phyloP scores from a whole-genome alignment of 371 early-diverging fungal genomes.

The Parasitella parasitica region DNA sequence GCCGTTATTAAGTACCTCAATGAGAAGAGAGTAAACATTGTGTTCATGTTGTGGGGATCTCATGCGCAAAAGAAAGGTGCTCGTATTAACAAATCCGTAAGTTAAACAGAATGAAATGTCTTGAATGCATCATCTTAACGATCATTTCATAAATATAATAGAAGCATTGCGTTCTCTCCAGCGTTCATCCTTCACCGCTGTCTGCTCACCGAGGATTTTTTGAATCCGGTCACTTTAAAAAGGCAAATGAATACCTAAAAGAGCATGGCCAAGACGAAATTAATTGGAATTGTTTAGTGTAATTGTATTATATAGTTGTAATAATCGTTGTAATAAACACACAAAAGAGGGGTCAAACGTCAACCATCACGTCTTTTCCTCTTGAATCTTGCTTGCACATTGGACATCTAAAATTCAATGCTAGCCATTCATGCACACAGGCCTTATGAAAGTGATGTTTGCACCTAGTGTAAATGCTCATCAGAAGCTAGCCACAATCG shows the following conservation, averaged over 20 bases:
- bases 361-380: conserved; percentile 20
- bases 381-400: conserved; percentile 34
- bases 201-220: conserved; percentile 91
- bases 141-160: conserved; percentile 6
- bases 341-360: neutral
- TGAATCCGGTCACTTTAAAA: conserved; percentile 86
- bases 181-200: conserved; percentile 96
- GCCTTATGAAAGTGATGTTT: conserved; percentile 35
- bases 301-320: neutral
- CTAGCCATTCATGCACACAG: conserved; percentile 33
- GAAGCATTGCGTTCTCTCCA: conserved; percentile 85
- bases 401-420: conserved; percentile 31
- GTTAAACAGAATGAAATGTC: neutral
- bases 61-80: conserved; percentile 82
- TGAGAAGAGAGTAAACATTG: conserved; percentile 63
- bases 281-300: conserved; percentile 71
- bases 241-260: conserved; percentile 91
- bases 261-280: conserved; percentile 62
- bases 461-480: conserved; percentile 25
- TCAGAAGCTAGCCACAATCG: neutral
- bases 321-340: neutral
- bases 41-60: conserved; percentile 97
- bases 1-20: conserved; percentile 78
- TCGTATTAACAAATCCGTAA: conserved; percentile 56
- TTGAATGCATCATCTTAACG: neutral